Percentiles rank a stretch among this genome's conserved stretches.
Evolutionary conservation across 2,329 filamentous ascomycete genomes (phyloP).

Genomic region (Exophiala bonariae): DNA sequence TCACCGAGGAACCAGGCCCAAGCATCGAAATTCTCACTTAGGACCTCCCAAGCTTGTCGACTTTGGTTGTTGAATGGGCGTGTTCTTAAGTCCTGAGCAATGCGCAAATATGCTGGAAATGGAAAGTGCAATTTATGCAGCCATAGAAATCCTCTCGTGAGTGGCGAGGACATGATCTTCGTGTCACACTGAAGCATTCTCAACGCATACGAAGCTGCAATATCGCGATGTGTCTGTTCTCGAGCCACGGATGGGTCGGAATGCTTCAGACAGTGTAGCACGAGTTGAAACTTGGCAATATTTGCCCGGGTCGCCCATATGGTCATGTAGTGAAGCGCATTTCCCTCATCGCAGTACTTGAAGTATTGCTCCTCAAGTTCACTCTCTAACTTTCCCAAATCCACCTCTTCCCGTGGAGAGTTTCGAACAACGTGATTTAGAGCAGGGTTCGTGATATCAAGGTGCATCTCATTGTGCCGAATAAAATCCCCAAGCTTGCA

Average conservation of each 20-base stretch:
- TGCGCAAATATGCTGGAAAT: slow-evolving; percentile 49
- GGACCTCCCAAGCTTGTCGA: slow-evolving; percentile 42
- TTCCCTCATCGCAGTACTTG: slow-evolving; percentile 38
- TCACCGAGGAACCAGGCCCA: slow-evolving; percentile 24
- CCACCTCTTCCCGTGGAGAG: background rate
- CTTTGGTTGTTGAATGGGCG: slow-evolving; percentile 38
- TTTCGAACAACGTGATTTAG: slow-evolving; percentile 33
- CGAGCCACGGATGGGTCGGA: slow-evolving; percentile 27
- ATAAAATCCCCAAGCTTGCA: slow-evolving; percentile 44
- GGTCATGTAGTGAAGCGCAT: slow-evolving; percentile 49
- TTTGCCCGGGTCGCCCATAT: slow-evolving; percentile 46
- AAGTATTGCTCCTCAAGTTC: slow-evolving; percentile 50
- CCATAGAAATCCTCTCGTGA: slow-evolving; percentile 46
- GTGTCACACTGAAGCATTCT: slow-evolving; percentile 50
- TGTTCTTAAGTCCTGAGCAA: slow-evolving; percentile 43
- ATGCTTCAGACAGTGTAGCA: slow-evolving; percentile 47
- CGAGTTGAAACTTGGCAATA: slow-evolving; percentile 51
- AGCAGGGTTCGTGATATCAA: slow-evolving; percentile 48
- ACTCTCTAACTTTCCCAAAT: slow-evolving; percentile 39
- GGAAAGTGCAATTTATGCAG: slow-evolving; percentile 47
- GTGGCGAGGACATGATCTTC: slow-evolving; percentile 42
- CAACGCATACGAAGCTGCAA: slow-evolving; percentile 33
- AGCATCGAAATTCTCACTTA: slow-evolving; percentile 49
- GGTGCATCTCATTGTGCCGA: slow-evolving; percentile 40
- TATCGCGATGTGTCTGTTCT: slow-evolving; percentile 31